phyloP scores from a whole-genome alignment of 163 green algal species.

The Scenedesmus sp. region DNA sequence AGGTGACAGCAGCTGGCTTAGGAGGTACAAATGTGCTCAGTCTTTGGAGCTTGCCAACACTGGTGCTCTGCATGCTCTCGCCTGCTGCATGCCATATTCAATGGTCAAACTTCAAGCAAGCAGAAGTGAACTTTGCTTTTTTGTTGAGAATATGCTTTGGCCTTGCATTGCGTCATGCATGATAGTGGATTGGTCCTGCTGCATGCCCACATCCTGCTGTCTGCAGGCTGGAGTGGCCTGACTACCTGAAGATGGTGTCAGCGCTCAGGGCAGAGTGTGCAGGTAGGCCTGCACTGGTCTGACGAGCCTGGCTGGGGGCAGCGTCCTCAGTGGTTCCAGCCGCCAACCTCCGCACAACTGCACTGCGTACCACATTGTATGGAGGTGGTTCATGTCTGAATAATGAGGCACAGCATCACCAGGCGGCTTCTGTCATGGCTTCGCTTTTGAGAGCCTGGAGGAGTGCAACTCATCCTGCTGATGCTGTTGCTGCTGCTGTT shows the following conservation, averaged over 20 bases:
- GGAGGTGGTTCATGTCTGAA: background rate
- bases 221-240: constrained; percentile 25
- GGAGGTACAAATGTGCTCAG: too few relatives aligned
- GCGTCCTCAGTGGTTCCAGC: too few relatives aligned
- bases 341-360: background rate
- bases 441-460: too few relatives aligned
- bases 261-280: constrained; percentile 72
- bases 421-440: too few relatives aligned
- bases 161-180: background rate
- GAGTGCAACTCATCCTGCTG: background rate
- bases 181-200: background rate
- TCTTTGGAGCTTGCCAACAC: background rate
- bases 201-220: background rate
- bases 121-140: too few relatives aligned
- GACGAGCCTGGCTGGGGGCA: background rate
- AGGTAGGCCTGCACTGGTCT: constrained; percentile 4
- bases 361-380: background rate
- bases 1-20: background rate
- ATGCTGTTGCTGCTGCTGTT: background rate
- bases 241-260: constrained; percentile 67
- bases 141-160: too few relatives aligned
- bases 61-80: too few relatives aligned
- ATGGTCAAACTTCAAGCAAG: too few relatives aligned
- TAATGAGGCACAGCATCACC: too few relatives aligned
- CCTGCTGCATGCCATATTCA: too few relatives aligned